Base-by-base conservation (phyloP, 768 basidiomycete genomes). In the Sporobolomyces pararoseus region DNA sequence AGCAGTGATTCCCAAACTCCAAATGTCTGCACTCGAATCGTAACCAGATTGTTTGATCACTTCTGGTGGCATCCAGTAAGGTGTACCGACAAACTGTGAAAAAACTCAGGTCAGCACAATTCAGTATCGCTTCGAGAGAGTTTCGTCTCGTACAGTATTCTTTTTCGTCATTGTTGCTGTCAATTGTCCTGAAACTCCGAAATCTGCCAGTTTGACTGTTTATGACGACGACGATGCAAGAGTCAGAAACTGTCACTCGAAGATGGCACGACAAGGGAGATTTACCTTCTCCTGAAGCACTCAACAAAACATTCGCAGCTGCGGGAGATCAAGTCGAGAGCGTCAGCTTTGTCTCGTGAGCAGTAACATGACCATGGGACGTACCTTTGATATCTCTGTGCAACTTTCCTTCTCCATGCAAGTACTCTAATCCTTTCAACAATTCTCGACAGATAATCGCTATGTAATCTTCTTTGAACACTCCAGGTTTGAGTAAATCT, bases 21-120 rank as follows among this genome's bases (percentile, higher is more conserved):
- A 99, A 57, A 99, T 97, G 80, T 99, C 96, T 21, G 96, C 96
- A 78, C 97, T 98, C 79, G 94, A 89, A 77, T 98, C 96, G 80
- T 99, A 99, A 6, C 96, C 96, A 65, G 92, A 95, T 81, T 99
- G 96, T 79, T 98, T 98, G 83, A 99, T 99, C 29, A 98, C 94
- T 78, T 99, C 96, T 9, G 96, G 96, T 10, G 91, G 92, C 96
- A 99, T 99, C 96, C 96, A 99, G 78, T 98, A 99, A 4, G 95
- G 95, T 23, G 95, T 78, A 6, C 77, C 77, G 53, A 76, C 75
- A 50, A 75, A 76, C 62, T 63, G 60, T 21, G 23, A 23, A 7
- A n/a, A 58, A 27, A 29, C 14, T 27, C 10, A n/a, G n/a, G 65
- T 67, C 50, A 60, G 65, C 34, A 49, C 23, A n/a, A n/a, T n/a